Percentiles rank a stretch among this genome's conserved stretches.
These are phyloP conservation scores for Talaromyces sp. DNA, from an alignment of 2,329 filamentous ascomycete species.

Conservation along the genomic window DNA sequence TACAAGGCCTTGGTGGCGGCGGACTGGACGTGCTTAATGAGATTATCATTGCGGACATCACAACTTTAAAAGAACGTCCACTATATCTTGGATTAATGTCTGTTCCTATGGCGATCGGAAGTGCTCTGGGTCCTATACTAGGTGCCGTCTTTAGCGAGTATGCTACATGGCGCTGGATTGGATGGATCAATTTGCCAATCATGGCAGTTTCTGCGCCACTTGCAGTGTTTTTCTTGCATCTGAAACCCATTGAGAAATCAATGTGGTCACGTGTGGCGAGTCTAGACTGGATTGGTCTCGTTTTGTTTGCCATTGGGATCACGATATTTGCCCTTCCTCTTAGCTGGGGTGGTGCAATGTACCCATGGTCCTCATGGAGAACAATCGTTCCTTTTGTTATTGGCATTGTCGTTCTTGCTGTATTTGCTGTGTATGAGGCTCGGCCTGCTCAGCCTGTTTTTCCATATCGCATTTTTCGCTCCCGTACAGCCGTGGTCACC, in stretches of 20 bases:
- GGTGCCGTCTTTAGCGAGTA: slow-evolving; percentile 28
- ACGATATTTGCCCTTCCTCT: slow-evolving; percentile 31
- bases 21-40: slow-evolving; percentile 44
- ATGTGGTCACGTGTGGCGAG: slow-evolving; percentile 18
- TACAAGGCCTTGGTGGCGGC: slow-evolving; percentile 54
- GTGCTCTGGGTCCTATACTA: slow-evolving; percentile 48
- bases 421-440: slow-evolving; percentile 23
- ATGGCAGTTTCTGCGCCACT: slow-evolving; percentile 23
- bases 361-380: slow-evolving; percentile 31
- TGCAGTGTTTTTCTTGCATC: slow-evolving; percentile 26
- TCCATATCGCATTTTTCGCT: slow-evolving; percentile 45
- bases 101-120: slow-evolving; percentile 34
- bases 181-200: slow-evolving; percentile 32
- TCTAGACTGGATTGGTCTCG: slow-evolving; percentile 31
- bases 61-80: slow-evolving; percentile 38
- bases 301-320: slow-evolving; percentile 28
- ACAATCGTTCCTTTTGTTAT: slow-evolving; percentile 29
- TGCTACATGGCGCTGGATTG: slow-evolving; percentile 33
- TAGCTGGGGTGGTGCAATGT: slow-evolving; percentile 29
- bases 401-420: slow-evolving; percentile 24
- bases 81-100: slow-evolving; percentile 29
- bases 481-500: slow-evolving; percentile 35
- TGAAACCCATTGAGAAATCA: slow-evolving; percentile 53
- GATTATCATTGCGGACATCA: slow-evolving; percentile 47
- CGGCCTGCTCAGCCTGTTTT: slow-evolving; percentile 34